Evolutionary conservation across 768 basidiomycete genomes (phyloP).

Genomic region (Austroboletus festivus): DNA sequence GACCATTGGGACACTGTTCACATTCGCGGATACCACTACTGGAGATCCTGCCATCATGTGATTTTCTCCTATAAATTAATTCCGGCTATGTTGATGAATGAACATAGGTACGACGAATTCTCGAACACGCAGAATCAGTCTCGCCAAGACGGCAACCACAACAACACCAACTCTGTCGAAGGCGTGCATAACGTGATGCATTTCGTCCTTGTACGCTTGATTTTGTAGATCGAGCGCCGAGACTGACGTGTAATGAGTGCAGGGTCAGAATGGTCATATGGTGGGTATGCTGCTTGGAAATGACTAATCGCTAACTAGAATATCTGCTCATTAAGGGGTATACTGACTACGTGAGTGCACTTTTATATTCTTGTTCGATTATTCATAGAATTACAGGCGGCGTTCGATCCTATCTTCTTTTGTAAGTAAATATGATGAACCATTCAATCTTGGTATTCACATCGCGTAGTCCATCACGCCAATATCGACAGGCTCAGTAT

Average conservation of each 20-base stretch:
- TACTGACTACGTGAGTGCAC: constrained; percentile 23
- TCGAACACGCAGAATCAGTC: constrained; percentile 26
- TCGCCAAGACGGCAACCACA: constrained; percentile 8
- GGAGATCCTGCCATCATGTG: constrained; percentile 13
- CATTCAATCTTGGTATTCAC: neutral
- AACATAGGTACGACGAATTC: constrained; percentile 27
- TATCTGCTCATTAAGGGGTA: constrained; percentile 8
- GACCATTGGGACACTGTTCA: constrained; percentile 19
- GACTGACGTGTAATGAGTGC: neutral
- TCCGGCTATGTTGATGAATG: neutral
- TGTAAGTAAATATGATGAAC: constrained; percentile 8
- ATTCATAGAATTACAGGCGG: constrained; percentile 13
- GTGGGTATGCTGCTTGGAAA: constrained; percentile 8
- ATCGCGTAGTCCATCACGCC: constrained; percentile 21
- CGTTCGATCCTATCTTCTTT: constrained; percentile 26
- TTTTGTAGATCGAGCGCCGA: neutral
- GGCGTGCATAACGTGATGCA: constrained; percentile 21
- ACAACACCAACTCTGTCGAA: constrained; percentile 20
- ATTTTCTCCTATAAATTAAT: neutral
- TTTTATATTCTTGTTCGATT: neutral
- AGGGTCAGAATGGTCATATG: constrained; percentile 30
- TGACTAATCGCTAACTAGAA: neutral
- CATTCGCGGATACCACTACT: constrained; percentile 14
- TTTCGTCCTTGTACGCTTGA: constrained; percentile 13
- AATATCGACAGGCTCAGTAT: constrained; percentile 24